These are phyloP conservation scores for Capronia epimyces DNA, from an alignment of 2,329 filamentous ascomycete species.

Conservation along the genomic window DNA sequence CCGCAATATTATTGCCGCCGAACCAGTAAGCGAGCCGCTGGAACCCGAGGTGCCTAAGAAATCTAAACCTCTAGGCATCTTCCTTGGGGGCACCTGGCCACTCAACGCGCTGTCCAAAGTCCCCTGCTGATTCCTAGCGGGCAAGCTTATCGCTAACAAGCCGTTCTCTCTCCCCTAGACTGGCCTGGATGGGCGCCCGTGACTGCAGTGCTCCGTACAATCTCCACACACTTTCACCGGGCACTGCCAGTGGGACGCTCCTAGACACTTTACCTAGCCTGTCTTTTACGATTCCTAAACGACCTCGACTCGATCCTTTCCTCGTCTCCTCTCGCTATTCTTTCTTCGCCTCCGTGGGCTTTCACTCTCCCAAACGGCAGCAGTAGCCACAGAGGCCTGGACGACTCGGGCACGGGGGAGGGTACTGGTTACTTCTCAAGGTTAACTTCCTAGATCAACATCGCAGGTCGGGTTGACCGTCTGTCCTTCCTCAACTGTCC, in stretches of 20 bases:
- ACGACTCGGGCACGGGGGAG: conserved; percentile 10
- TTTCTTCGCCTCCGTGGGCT: background rate
- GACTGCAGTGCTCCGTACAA: background rate
- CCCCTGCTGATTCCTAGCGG: background rate
- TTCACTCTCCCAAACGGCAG: background rate
- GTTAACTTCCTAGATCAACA: background rate
- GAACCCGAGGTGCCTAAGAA: background rate
- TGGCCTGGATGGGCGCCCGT: background rate
- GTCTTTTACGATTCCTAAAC: background rate
- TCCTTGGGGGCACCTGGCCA: background rate
- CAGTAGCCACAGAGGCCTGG: conserved; percentile 12
- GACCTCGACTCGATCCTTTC: background rate
- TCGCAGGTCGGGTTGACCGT: background rate
- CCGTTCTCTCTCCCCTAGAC: background rate
- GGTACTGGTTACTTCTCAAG: conserved; percentile 14
- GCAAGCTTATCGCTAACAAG: background rate
- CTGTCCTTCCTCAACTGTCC: conserved; percentile 4
- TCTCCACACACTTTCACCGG: background rate
- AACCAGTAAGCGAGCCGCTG: background rate
- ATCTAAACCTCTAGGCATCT: background rate
- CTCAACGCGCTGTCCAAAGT: background rate
- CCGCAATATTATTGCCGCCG: too few species aligned
- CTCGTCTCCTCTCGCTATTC: background rate
- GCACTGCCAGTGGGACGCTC: background rate
- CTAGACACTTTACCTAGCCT: background rate